These are phyloP conservation scores for Zelonia costaricensis DNA, from an alignment of 208 protist genomes.

Conservation along the genomic window DNA sequence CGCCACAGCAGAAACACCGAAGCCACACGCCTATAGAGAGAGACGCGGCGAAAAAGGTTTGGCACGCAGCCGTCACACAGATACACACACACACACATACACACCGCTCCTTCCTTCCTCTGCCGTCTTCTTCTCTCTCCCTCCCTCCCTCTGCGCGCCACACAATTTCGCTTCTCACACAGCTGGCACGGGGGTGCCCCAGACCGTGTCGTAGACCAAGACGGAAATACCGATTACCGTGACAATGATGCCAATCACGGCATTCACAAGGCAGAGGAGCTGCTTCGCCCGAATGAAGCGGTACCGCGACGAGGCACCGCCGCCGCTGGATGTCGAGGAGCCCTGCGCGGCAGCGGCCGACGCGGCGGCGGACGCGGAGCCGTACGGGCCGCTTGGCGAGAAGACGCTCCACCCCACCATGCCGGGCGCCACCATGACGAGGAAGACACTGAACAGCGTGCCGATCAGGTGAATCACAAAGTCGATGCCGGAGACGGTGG, in stretches of 20 bases:
- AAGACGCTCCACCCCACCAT: slow-evolving; percentile 60
- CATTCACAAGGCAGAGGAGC: slow-evolving; percentile 35
- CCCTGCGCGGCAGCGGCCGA: not conserved
- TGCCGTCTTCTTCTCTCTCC: not conserved
- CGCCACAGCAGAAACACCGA: too few species aligned
- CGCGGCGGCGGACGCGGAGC: slow-evolving; percentile 13
- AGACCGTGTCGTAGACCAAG: slow-evolving; percentile 24
- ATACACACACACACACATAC: not conserved
- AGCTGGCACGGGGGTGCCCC: not conserved
- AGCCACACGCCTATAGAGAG: too few species aligned
- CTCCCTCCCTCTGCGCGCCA: not conserved
- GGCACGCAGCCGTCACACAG: too few species aligned
- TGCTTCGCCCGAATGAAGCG: slow-evolving; percentile 34
- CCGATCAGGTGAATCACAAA: slow-evolving; percentile 73
- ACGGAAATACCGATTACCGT: slow-evolving; percentile 34
- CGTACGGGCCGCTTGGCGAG: slow-evolving; percentile 27
- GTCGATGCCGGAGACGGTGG: slow-evolving; percentile 56
- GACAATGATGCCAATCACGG: slow-evolving; percentile 37
- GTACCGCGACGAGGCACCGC: slow-evolving; percentile 11
- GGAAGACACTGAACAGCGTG: slow-evolving; percentile 56
- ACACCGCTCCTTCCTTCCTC: not conserved
- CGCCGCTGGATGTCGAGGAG: not conserved
- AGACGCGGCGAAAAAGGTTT: too few species aligned
- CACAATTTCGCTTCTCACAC: not conserved
- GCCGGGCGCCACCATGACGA: slow-evolving; percentile 65